Base-by-base conservation (phyloP, 2,329 filamentous ascomycete genomes). In the Fusarium cicatricum region DNA sequence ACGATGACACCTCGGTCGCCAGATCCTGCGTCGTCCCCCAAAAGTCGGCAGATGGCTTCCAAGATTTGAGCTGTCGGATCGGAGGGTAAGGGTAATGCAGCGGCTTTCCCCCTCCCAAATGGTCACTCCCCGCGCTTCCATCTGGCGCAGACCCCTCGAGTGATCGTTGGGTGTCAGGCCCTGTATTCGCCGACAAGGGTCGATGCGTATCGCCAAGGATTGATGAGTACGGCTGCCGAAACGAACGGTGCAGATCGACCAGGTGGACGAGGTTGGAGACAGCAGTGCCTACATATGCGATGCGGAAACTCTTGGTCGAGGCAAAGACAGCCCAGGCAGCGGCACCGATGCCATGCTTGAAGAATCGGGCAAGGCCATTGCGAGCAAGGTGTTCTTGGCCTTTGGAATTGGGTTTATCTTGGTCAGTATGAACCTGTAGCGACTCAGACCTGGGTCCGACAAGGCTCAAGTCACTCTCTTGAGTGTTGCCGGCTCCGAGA, bases 31-130 rank as follows among this genome's bases (percentile, higher is more conserved):
- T 46, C 5, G 67, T 55, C 2, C 64, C 63, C 66, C 66, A 68
- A 1, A 62, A 42, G 3, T 63, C 62, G 0, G 56, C 39, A 11
- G 51, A 55, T 0, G 66, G 66, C 19, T 68, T 68, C 66, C 66
- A 68, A 0, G 64, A 68, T 7, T 60, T 65, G 5, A 55, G 39
- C 8, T 66, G 64, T 3, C 66, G 49, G 17, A 68, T 68, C 0
- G 66, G 66, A 19, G 66, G 66, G 16, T 68, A 69, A 0, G 66
- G 66, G 14, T 68, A 68, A 34, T 68, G 66, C 2, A 68, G 4
- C 2, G 57, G 56, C 1, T 56, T 57, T 0, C 55, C 44, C 8
- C 52, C 43, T 2, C 39, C 38, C 2, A 46, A 55, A 1, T 48
- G 46, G 7, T 65, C 64, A 11, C 59, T 64, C 0, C 36, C 40